Evolutionary conservation across 306 rosid species (phyloP).

Genomic region (Fragaria ananassa): DNA sequence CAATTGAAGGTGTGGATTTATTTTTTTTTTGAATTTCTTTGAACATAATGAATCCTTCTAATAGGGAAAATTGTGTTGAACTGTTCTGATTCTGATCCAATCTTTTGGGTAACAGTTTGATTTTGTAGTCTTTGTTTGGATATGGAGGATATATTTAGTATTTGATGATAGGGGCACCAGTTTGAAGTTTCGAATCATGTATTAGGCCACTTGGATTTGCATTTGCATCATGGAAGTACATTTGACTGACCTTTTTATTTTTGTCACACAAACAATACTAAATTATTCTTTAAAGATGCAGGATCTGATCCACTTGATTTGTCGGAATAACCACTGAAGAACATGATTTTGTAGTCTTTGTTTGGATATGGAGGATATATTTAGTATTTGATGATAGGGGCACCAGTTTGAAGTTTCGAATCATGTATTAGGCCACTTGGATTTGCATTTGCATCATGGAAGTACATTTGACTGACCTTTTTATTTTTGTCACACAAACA

Average conservation of each 20-base stretch:
- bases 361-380: neutral
- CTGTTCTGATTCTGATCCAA: neutral
- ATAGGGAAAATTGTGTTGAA: neutral
- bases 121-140: neutral
- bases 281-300: constrained; percentile 39
- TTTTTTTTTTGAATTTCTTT: neutral
- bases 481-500: constrained; percentile 13
- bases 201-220: constrained; percentile 24
- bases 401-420: constrained; percentile 10
- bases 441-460: constrained; percentile 27
- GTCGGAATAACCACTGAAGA: constrained; percentile 30
- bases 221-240: constrained; percentile 23
- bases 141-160: neutral
- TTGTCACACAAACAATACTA: constrained; percentile 16
- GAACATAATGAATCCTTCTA: neutral
- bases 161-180: constrained; percentile 7
- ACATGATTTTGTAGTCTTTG: neutral
- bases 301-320: constrained; percentile 53
- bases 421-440: constrained; percentile 16
- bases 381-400: neutral
- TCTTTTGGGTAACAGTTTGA: neutral
- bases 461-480: constrained; percentile 15
- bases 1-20: constrained; percentile 73
- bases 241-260: constrained; percentile 8
- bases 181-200: constrained; percentile 10